Conservation (phyloP, 805 yeast species). For the Kodamaea lidongshanica region DNA sequence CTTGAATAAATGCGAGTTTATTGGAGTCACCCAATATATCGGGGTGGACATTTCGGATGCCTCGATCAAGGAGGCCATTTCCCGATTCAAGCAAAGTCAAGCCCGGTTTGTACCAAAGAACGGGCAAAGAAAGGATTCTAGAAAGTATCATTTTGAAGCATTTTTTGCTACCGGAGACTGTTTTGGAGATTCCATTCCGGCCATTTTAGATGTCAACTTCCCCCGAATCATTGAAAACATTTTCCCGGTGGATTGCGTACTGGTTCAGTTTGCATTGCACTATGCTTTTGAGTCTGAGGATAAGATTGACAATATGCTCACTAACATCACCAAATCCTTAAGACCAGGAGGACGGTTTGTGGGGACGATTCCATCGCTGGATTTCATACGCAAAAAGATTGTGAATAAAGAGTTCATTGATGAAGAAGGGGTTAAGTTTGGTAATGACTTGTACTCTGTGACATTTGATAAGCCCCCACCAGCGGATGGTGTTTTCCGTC, state of each 20-base stretch:
- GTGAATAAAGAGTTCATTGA: slow-evolving; percentile 40
- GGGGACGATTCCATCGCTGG: slow-evolving; percentile 93
- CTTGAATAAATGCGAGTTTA: slow-evolving; percentile 78
- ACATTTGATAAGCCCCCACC: slow-evolving; percentile 77
- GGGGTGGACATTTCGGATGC: slow-evolving; percentile 92
- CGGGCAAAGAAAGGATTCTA: slow-evolving; percentile 24
- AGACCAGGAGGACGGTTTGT: slow-evolving; percentile 80
- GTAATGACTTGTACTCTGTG: slow-evolving; percentile 78
- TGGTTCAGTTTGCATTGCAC: slow-evolving; percentile 89
- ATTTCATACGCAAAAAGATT: slow-evolving; percentile 66
- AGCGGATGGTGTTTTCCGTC: slow-evolving; percentile 61
- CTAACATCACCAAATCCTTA: slow-evolving; percentile 70
- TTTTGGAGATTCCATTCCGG: slow-evolving; percentile 64
- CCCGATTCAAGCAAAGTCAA: slow-evolving; percentile 56
- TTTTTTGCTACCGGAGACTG: slow-evolving; percentile 92
- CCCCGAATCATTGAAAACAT: slow-evolving; percentile 51
- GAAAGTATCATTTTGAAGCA: slow-evolving; percentile 61
- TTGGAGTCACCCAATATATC: slow-evolving; percentile 66
- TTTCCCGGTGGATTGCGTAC: slow-evolving; percentile 82
- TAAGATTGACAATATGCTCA: slow-evolving; percentile 64
- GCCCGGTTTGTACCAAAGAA: slow-evolving; percentile 32
- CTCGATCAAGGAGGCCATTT: slow-evolving; percentile 77
- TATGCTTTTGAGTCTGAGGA: slow-evolving; percentile 88
- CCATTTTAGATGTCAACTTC: slow-evolving; percentile 57
- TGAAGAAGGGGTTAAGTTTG: slow-evolving; percentile 53